Evolutionary conservation across 164 flowering plant genomes (phyloP).

Genomic region (Nymphaea colorata): DNA sequence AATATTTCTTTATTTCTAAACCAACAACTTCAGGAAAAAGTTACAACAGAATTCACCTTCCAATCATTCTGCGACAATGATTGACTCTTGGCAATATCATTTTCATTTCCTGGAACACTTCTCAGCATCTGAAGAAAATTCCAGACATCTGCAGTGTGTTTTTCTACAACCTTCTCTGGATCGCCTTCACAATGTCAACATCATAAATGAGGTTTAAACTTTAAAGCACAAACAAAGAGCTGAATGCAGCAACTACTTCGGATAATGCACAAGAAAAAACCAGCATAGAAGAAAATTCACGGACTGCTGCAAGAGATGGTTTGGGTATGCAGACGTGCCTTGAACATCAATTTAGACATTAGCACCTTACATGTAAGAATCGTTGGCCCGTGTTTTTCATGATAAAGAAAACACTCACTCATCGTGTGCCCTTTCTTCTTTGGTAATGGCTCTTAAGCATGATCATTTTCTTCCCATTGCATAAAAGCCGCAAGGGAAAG

Average conservation of each 20-base stretch:
- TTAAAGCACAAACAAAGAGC: not conserved
- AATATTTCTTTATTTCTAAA: too few relatives aligned
- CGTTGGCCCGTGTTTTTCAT: too few relatives aligned
- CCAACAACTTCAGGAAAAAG: not conserved
- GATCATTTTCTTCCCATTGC: too few relatives aligned
- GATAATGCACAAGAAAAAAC: not conserved
- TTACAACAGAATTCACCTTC: constrained; percentile 45
- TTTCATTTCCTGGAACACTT: constrained; percentile 37
- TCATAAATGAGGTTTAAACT: not conserved
- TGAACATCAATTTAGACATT: not conserved
- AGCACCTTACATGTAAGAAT: not conserved
- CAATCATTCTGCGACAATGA: constrained; percentile 33
- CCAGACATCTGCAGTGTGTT: constrained; percentile 30
- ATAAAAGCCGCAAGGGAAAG: too few relatives aligned
- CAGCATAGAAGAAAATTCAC: not conserved
- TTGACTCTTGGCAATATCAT: constrained; percentile 12
- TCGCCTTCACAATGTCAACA: constrained; percentile 18
- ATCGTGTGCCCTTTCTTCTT: too few relatives aligned
- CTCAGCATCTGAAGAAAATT: constrained; percentile 56
- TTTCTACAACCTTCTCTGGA: constrained; percentile 24
- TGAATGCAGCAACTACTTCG: not conserved
- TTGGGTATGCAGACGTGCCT: too few relatives aligned
- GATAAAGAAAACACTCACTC: too few relatives aligned
- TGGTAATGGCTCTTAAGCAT: too few relatives aligned
- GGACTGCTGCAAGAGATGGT: not conserved